Evolutionary conservation across 2,329 filamentous ascomycete genomes (phyloP), one percentile per base, ranked within the genome.

Genomic region (Pseudogymnoascus sp.): DNA sequence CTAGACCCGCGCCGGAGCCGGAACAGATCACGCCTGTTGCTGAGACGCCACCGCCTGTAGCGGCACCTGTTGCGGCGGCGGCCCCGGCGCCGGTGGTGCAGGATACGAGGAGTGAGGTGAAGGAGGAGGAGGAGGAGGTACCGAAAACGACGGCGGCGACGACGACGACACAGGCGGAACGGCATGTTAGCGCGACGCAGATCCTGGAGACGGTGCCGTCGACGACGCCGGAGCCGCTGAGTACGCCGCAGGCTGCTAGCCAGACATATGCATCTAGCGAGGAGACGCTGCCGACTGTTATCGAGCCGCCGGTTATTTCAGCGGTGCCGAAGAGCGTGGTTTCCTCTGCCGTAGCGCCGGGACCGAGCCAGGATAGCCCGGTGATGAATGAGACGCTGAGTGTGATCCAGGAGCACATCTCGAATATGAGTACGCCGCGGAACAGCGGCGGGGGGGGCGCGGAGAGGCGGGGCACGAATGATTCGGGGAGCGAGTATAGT

Each of bases 371-470:
- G 68, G 84, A 87, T 62, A 89, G 86, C 72, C 89, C 90, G 10
- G 93, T 97, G 60, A 89, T 97, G 80, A 92, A 93, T 73, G 93
- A 97, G 74, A 97, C 93, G 0, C 78, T 97, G 61, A 96, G 92
- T 71, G 93, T 97, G 64, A 97, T 97, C 70, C 89, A 97, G 74
- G 93, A 97, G 76, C 93, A 97, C 73, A 96, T 97, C 69, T 96
- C 91, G 44, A 90, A 96, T 73, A 84, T 97, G 67, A 79, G 83
- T 65, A 83, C 82, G 17, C 77, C 82, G 6, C 77, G 80, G 4
- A 67, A 70, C 46, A 69, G 68, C 61, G 64, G 66, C n/a, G 65
- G 62, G 21, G 31, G 31, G 5, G 82, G 84, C 26, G 75, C 73
- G 35, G 74, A 87, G 67, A 78, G 83, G 67, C 71, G 81, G 63